Evolutionary conservation across 2,329 filamentous ascomycete species (phyloP), one percentile per base, ranked within the genome.

Genomic region (Epichloe hybrida): DNA sequence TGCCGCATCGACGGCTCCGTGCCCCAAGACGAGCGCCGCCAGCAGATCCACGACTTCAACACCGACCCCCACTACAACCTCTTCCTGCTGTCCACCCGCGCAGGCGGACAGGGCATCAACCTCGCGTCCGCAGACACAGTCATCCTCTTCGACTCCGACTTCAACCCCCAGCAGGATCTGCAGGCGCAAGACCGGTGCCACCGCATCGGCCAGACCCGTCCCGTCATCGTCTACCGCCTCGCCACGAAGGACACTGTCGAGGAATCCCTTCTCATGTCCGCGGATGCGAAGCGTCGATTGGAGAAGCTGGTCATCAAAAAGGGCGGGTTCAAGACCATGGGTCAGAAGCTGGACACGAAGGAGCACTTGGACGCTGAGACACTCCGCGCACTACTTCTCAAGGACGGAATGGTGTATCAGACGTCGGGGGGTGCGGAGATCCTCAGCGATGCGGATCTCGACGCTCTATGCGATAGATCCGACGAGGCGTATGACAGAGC

Each of bases 221-320:
- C 93, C 0, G 93, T 98, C 1, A 81, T 98, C 20, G 85, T 98
- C 0, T 98, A 94, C 66, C 84, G 93, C 1, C 82, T 98, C 36
- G 91, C 93, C 0, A 98, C 93, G 0, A 89, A 90, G 60, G 87
- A 85, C 8, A 97, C 93, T 0, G 88, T 98, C 0, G 93, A 98
- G 64, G 88, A 96, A 61, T 83, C 82, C 5, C 74, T 97, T 0
- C 78, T 97, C 0, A 79, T 89, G 59, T 89, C 86, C 36, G 93
- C 93, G 0, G 89, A 96, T 59, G 88, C 86, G 1, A 98, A 98
- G 67, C 83, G 93, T 0, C 79, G 90, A 1, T 75, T 98, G 0
- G 93, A 98, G 64, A 95, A 96, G 63, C 74, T 98, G 0, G 88
- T 98, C 6, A 98, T 98, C 61, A 86, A 91, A 54, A 97, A 97